These are phyloP conservation scores for Termitomyces sp. DNA, from an alignment of 768 basidiomycete genomes.

Conservation along the genomic window DNA sequence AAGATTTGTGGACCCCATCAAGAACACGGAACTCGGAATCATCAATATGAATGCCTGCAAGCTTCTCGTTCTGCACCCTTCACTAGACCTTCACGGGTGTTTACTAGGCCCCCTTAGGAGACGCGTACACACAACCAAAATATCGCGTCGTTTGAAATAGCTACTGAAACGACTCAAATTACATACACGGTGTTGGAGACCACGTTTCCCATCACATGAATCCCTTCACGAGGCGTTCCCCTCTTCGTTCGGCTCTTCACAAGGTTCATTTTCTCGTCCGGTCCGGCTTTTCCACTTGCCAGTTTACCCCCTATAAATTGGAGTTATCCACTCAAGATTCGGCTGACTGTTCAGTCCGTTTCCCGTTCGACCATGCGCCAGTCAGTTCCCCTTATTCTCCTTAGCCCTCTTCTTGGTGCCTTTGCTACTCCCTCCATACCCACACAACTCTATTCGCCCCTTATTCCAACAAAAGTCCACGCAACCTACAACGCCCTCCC, in stretches of 20 bases:
- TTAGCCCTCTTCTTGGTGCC: constrained; percentile 17
- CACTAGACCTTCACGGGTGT: background rate
- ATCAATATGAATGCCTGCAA: too few species aligned
- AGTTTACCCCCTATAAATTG: background rate
- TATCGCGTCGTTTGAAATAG: background rate
- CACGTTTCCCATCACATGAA: constrained; percentile 13
- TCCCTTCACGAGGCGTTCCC: constrained; percentile 13
- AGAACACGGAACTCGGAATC: background rate
- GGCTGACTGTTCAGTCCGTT: background rate
- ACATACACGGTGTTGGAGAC: background rate
- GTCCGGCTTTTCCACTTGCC: constrained; percentile 18
- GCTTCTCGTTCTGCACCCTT: background rate
- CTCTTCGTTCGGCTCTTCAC: background rate
- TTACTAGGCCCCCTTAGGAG: background rate
- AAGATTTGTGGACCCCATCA: background rate
- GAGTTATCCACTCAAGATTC: too few species aligned
- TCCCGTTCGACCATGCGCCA: constrained; percentile 2
- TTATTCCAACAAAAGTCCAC: constrained; percentile 58
- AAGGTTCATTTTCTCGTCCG: constrained; percentile 10
- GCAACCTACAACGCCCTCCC: constrained; percentile 48
- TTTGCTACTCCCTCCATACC: constrained; percentile 30
- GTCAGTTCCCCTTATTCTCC: constrained; percentile 13
- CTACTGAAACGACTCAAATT: background rate
- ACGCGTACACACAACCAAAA: background rate
- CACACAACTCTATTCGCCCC: constrained; percentile 54